phyloP scores from a whole-genome alignment of 2,329 filamentous ascomycete genomes.

The Diaporthe sp. region DNA sequence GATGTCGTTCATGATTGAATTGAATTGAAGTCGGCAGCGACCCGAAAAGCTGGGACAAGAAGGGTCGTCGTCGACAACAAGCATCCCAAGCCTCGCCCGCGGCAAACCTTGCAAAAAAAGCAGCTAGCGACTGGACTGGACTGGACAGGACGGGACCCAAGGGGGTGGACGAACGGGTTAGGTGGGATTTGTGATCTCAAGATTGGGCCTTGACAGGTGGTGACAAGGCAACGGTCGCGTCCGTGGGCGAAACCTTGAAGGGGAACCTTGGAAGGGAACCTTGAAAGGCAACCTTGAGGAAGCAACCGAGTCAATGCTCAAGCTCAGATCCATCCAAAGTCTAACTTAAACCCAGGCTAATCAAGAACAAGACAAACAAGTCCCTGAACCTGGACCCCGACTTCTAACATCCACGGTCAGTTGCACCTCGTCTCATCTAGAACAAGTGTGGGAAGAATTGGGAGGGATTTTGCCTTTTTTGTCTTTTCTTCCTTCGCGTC shows the following conservation, averaged over 20 bases:
- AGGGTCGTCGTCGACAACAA: background rate
- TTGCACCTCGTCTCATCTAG: slow-evolving; percentile 2
- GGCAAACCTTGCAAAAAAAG: background rate
- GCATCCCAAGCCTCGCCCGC: background rate
- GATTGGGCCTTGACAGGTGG: slow-evolving; percentile 1
- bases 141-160: slow-evolving; percentile 4
- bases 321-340: slow-evolving; percentile 15
- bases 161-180: slow-evolving; percentile 12
- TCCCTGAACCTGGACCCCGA: slow-evolving; percentile 1
- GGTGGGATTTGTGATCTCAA: slow-evolving; percentile 8
- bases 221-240: slow-evolving; percentile 11
- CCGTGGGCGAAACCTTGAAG: background rate
- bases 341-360: background rate
- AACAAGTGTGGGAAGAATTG: background rate
- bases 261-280: background rate
- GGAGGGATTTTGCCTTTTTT: background rate
- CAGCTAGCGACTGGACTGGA: background rate
- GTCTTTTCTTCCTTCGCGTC: background rate
- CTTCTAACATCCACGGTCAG: background rate
- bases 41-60: background rate
- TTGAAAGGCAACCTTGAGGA: too few species aligned
- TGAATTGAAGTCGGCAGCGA: background rate
- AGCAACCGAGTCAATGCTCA: background rate
- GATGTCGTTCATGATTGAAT: background rate
- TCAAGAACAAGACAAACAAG: background rate